A percentile compares a stretch with the other conserved stretches of the same genome.
phyloP scores from a whole-genome alignment of 306 rosid species.

The Quercus robur region DNA sequence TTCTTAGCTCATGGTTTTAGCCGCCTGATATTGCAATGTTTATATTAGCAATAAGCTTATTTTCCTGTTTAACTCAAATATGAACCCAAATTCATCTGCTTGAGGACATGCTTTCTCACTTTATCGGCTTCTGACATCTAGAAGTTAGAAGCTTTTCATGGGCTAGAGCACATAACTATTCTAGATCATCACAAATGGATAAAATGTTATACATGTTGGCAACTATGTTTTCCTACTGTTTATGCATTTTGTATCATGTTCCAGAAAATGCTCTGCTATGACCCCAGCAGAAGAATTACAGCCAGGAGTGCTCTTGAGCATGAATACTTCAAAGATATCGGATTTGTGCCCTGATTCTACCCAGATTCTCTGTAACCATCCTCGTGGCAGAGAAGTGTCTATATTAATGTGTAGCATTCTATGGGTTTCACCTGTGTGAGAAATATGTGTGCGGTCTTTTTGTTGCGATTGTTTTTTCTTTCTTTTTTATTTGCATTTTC shows the following conservation, averaged over 20 bases:
- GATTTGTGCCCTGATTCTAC: constrained; percentile 73
- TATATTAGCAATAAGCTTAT: neutral
- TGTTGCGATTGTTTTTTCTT: constrained; percentile 7
- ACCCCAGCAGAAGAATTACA: constrained; percentile 87
- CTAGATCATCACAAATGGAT: neutral
- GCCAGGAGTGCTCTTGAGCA: constrained; percentile 97
- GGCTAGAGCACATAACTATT: neutral
- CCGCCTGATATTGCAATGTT: neutral
- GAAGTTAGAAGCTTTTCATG: neutral
- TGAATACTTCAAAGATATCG: constrained; percentile 91
- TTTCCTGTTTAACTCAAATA: neutral
- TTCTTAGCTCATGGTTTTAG: neutral
- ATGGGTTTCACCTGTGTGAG: constrained; percentile 55
- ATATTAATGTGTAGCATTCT: constrained; percentile 60
- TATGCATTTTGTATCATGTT: constrained; percentile 15
- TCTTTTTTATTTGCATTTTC: neutral
- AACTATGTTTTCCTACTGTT: neutral
- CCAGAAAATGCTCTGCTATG: constrained; percentile 97
- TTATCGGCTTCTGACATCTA: neutral
- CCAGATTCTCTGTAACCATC: constrained; percentile 40
- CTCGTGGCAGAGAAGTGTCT: constrained; percentile 47
- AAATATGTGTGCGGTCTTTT: constrained; percentile 48
- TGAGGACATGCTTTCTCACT: neutral
- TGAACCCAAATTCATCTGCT: neutral
- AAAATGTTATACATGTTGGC: neutral